These are phyloP conservation scores for Angophora floribunda DNA, from an alignment of 345 rosid species.

Conservation along the genomic window DNA sequence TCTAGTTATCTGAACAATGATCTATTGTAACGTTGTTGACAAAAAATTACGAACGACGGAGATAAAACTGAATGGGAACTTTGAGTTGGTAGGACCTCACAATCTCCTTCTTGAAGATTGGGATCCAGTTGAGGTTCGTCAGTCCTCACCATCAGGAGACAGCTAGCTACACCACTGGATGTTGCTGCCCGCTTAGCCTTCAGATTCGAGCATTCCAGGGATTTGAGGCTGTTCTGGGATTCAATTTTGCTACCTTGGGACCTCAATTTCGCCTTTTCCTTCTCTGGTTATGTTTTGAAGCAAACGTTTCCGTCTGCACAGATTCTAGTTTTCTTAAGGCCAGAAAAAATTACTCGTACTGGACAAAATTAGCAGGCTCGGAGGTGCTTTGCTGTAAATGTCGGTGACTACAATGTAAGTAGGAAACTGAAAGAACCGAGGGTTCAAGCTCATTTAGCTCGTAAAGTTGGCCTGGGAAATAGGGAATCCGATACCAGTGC, in stretches of 20 bases:
- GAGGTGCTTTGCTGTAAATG: not conserved
- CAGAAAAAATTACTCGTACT: not conserved
- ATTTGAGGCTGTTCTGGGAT: not conserved
- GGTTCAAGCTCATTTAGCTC: not conserved
- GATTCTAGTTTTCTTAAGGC: not conserved
- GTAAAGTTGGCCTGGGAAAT: not conserved
- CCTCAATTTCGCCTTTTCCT: slow-evolving; percentile 13
- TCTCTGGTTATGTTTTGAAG: slow-evolving; percentile 15
- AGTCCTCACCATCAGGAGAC: not conserved
- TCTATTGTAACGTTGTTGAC: not conserved
- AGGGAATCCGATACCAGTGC: slow-evolving; percentile 21
- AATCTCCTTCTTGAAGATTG: not conserved
- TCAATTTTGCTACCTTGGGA: not conserved
- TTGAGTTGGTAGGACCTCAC: not conserved
- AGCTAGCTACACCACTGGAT: not conserved
- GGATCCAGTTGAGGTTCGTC: not conserved
- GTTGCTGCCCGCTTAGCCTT: not conserved
- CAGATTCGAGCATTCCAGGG: not conserved
- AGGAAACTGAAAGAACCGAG: not conserved
- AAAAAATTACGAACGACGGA: not conserved
- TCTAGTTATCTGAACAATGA: not conserved
- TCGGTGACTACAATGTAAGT: not conserved
- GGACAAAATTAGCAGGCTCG: not conserved
- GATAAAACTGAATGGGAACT: not conserved
- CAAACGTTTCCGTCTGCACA: slow-evolving; percentile 21